Conservation (phyloP, 331 rosid genomes). For the Rhamnella rubrinervis region DNA sequence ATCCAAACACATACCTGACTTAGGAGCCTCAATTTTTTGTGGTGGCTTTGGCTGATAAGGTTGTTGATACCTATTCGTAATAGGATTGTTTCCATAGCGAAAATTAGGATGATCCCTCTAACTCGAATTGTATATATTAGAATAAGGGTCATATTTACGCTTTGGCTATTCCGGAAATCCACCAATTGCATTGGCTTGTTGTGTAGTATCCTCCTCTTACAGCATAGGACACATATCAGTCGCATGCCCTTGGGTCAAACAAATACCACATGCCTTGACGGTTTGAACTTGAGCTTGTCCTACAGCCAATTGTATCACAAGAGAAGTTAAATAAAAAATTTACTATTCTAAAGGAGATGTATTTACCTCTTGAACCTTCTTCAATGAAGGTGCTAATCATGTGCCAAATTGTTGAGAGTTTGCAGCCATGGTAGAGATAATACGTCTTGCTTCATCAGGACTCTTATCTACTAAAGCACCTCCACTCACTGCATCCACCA, state of each 20-base stretch:
- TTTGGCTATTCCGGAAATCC: too few species aligned
- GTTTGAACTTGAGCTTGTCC: background rate
- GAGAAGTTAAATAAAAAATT: background rate
- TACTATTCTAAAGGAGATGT: background rate
- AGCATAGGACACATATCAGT: too few species aligned
- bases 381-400: background rate
- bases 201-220: too few species aligned
- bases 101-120: too few species aligned
- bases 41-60: too few species aligned
- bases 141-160: too few species aligned
- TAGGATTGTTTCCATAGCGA: too few species aligned
- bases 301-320: background rate
- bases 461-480: background rate
- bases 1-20: too few species aligned
- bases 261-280: background rate
- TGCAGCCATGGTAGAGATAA: background rate
- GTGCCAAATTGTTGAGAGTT: background rate
- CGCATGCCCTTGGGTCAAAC: background rate
- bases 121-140: too few species aligned
- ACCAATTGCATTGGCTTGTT: too few species aligned
- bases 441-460: background rate
- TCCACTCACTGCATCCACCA: background rate
- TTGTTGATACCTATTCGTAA: too few species aligned
- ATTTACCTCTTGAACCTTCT: background rate
- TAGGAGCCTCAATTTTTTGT: too few species aligned